Conservation (phyloP, 768 basidiomycete genomes). For the Pisolithus marmoratus region DNA sequence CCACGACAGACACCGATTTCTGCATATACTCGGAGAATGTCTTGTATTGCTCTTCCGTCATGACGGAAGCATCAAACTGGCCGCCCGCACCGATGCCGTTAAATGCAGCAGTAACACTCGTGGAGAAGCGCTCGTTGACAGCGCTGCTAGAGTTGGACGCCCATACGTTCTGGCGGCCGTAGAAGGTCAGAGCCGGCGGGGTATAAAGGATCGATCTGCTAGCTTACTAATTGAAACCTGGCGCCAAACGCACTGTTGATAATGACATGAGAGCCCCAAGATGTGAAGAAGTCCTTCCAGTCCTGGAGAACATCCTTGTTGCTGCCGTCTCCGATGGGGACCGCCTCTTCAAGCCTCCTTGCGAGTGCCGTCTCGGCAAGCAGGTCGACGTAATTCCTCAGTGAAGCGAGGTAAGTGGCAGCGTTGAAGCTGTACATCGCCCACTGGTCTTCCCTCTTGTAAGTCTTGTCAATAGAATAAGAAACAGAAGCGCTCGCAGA, state of each 20-base stretch:
- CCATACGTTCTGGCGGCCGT: not conserved
- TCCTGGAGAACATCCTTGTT: not conserved
- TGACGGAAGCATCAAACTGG: not conserved
- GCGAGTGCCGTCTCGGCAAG: not conserved
- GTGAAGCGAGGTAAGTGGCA: constrained; percentile 5
- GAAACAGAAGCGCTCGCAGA: constrained; percentile 10
- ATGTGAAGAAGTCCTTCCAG: not conserved
- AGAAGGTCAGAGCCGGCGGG: not conserved
- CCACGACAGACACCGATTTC: not conserved
- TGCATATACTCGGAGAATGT: not conserved
- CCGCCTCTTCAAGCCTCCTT: not conserved
- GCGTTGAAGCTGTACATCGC: constrained; percentile 16
- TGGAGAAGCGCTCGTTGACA: not conserved
- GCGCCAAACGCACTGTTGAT: not conserved
- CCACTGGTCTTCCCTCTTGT: constrained; percentile 9
- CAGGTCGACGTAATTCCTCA: constrained; percentile 7
- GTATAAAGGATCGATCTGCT: not conserved
- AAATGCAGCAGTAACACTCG: not conserved
- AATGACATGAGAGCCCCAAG: not conserved
- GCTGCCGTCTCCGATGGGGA: not conserved
- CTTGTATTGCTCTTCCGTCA: not conserved
- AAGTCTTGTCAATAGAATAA: constrained; percentile 8
- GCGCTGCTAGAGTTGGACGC: not conserved
- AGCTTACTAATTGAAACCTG: not conserved
- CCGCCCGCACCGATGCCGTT: not conserved